Evolutionary conservation across 2,329 filamentous ascomycete species (phyloP).

Genomic region (Fusarium mundagurra): DNA sequence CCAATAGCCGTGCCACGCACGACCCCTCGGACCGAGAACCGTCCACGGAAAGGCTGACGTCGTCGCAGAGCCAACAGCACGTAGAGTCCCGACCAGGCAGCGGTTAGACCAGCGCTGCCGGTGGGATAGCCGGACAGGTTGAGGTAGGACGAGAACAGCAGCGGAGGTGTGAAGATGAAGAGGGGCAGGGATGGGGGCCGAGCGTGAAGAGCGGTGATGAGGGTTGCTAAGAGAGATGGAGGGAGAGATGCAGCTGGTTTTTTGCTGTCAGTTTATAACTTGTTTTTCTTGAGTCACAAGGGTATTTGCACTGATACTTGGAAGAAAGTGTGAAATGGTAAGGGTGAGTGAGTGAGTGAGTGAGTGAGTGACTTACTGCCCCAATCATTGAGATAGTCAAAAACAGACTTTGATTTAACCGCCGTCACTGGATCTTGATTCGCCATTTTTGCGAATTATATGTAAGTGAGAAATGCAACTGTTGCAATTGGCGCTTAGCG

Average conservation of each 20-base stretch:
- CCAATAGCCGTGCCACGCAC: slow-evolving; percentile 63
- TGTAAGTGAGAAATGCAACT: slow-evolving; percentile 11
- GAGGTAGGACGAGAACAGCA: slow-evolving; percentile 67
- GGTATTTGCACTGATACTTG: not conserved
- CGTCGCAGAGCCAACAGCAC: slow-evolving; percentile 63
- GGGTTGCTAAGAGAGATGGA: slow-evolving; percentile 64
- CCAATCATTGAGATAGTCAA: slow-evolving; percentile 55
- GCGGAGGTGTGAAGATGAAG: slow-evolving; percentile 61
- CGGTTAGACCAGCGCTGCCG: slow-evolving; percentile 64
- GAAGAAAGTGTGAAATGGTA: not conserved
- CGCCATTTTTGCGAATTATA: slow-evolving; percentile 43
- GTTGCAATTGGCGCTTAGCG: slow-evolving; percentile 21
- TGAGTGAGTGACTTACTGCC: slow-evolving; percentile 55
- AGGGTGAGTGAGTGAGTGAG: not conserved
- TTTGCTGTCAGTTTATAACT: slow-evolving; percentile 9
- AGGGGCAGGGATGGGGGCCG: slow-evolving; percentile 64
- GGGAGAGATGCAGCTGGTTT: slow-evolving; percentile 63
- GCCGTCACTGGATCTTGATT: slow-evolving; percentile 22
- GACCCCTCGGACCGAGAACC: slow-evolving; percentile 59
- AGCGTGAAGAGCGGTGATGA: slow-evolving; percentile 65
- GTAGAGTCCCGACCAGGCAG: slow-evolving; percentile 67
- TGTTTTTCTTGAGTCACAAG: not conserved
- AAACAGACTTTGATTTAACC: slow-evolving; percentile 44
- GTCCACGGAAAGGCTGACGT: slow-evolving; percentile 52
- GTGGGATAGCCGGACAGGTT: slow-evolving; percentile 68